Evolutionary conservation across 2,329 filamentous ascomycete genomes (phyloP).

Genomic region (Orbilia blumenaviensis): DNA sequence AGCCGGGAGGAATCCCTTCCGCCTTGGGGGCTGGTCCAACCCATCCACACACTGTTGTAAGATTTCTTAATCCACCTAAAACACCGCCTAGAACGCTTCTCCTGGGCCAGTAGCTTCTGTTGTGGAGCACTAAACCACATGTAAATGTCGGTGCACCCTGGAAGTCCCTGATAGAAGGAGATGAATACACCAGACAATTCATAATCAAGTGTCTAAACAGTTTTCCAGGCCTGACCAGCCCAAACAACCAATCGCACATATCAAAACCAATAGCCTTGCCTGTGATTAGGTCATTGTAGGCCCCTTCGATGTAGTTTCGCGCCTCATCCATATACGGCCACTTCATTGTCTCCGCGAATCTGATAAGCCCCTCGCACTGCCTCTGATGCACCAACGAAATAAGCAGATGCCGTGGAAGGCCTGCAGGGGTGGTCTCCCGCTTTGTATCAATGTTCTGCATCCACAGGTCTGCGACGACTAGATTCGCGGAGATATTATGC

Average conservation of each 20-base stretch:
- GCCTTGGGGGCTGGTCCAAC: slow-evolving; percentile 46
- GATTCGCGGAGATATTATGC: slow-evolving; percentile 49
- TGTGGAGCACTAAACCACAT: slow-evolving; percentile 36
- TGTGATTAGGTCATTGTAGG: slow-evolving; percentile 46
- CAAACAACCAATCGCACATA: slow-evolving; percentile 53
- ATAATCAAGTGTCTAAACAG: slow-evolving; percentile 49
- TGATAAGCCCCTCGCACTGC: slow-evolving; percentile 48
- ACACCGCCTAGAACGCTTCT: slow-evolving; percentile 42
- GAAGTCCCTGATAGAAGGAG: slow-evolving; percentile 42
- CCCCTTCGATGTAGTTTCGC: slow-evolving; percentile 50
- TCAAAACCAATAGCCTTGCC: slow-evolving; percentile 45
- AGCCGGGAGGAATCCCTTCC: slow-evolving; percentile 30
- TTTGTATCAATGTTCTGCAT: slow-evolving; percentile 52
- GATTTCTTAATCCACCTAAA: slow-evolving; percentile 46
- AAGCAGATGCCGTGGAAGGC: slow-evolving; percentile 36
- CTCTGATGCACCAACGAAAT: slow-evolving; percentile 49
- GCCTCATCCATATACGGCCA: slow-evolving; percentile 51
- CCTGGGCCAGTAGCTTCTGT: slow-evolving; percentile 48
- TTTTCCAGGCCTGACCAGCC: slow-evolving; percentile 49
- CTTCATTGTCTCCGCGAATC: slow-evolving; percentile 51
- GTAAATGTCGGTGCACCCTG: slow-evolving; percentile 45
- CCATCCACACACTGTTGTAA: slow-evolving; percentile 46
- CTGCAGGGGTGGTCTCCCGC: slow-evolving; percentile 34
- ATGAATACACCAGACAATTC: slow-evolving; percentile 46
- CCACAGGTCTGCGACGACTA: slow-evolving; percentile 44